Evolutionary conservation across 768 basidiomycete genomes (phyloP), one percentile per base, ranked within the genome.

Genomic region (Cubamyces sp.): DNA sequence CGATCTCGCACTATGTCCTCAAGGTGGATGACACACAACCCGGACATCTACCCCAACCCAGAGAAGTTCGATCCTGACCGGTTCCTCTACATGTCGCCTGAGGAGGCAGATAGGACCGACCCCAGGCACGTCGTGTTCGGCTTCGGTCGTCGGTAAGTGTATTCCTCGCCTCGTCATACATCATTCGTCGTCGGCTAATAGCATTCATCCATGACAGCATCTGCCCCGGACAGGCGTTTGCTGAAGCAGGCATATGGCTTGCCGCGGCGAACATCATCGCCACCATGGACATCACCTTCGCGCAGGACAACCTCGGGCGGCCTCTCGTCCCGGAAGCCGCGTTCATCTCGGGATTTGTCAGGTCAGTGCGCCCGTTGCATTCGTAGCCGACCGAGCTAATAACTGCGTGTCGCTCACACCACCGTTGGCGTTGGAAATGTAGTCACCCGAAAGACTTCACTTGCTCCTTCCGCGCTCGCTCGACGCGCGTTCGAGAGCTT

Each of bases 231-330:
- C 57, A 65, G 26, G 51, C 61, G n/a, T 68, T 74, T 18, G 72
- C 72, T 8, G 66, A 69, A 26, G 53, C 66, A 2, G 61, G 45
- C 43, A 16, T 72, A 3, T 74, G 68, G 70, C 61, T 74, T 18
- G 66, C 63, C 16, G 58, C 65, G 28, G 68, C 68, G 30, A 70
- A 64, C 60, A 58, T 74, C 28, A 48, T 74, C 26, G 68, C 72
- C 41, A 67, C 68, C 14, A 68, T 73, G 56, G 63, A 73, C 53
- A 42, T 71, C 23, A 14, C 55, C 12, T 50, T 18, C 34, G 54
- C 60, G 23, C 56, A 73, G 30, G 82, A 83, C 68, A 74, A 73
- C 28, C 58, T 75, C 23, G 83, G 81, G 12, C 69, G 74, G 23
- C 75, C 73, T 23, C 72, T 80, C 21, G 74, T 76, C 19, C 76